Base-by-base conservation (phyloP, 768 basidiomycete genomes). In the Leucocoprinus birnbaumii region DNA sequence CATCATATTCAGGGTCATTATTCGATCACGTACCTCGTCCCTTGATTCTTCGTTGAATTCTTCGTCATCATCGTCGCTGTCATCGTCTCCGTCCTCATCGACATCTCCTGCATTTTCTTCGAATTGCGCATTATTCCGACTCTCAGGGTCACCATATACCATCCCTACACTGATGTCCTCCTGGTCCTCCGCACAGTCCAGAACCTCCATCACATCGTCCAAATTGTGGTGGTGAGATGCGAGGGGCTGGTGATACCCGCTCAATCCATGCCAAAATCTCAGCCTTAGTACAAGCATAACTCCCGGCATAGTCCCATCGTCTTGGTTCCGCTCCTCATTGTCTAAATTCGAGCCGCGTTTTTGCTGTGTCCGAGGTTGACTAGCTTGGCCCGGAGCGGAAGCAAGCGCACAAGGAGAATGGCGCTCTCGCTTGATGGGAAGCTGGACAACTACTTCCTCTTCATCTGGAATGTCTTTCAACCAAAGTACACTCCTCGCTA, bases 381-480 rank as follows among this genome's bases (percentile, higher is more conserved):
- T 5, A 41, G 4, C 13, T 41, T 4, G 40, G 40, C 8, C 13
- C n/a, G 13, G 14, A 21, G 42, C 9, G 14, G 42, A 44, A 44
- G 22, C 2, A 21, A 21, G 22, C 4, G 38, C n/a, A 22, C 18
- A 6, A 24, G 18, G 9, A 14, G 42, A 10, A 3, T 24, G 14
- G 24, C 25, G 44, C 22, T 53, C 31, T 22, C 46, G 46, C 14
- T 58, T 55, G 14, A 76, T 60, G 7, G 64, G 70, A 8, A 74
- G 58, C 8, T 59, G 44, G 14, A 73, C 21, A 3, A 48, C 56
- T 11, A 68, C 54, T 42, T 72, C 68, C 37, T 71, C 66, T 31
- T 67, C 63, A 53, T 77, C 75, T 0, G 66, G 66, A 1, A 79
- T 61, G 48, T 79, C 76, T 58, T 73, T 76, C 44, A 79, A 58